A percentile compares a stretch with the other conserved stretches of the same genome.
Conservation (phyloP, 2,329 filamentous ascomycete genomes). For the Neophaeococcomyces mojaviensis region DNA sequence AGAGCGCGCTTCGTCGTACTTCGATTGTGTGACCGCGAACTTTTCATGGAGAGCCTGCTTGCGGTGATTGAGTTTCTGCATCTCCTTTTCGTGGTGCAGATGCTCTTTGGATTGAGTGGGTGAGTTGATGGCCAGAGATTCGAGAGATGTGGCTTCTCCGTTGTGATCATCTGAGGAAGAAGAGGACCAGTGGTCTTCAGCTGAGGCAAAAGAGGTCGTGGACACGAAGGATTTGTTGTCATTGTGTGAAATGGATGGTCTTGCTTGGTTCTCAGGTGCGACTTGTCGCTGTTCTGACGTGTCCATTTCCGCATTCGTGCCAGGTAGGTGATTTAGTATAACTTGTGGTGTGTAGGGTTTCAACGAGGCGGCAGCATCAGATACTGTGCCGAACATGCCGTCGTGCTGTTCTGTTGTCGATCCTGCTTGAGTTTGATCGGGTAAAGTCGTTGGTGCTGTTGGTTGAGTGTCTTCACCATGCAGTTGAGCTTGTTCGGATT, state of each 20-base stretch:
- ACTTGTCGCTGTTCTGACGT: background rate
- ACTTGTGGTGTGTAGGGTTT: conserved; percentile 46
- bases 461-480: background rate
- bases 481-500: background rate
- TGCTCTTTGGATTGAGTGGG: conserved; percentile 26
- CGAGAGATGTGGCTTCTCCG: conserved; percentile 12
- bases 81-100: conserved; percentile 35
- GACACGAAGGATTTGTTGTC: conserved; percentile 23
- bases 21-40: conserved; percentile 29
- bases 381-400: conserved; percentile 10
- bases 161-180: conserved; percentile 8
- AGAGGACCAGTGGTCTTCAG: conserved; percentile 24
- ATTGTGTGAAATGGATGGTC: conserved; percentile 3
- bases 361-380: conserved; percentile 34
- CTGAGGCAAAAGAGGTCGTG: conserved; percentile 25
- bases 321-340: conserved; percentile 43
- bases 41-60: conserved; percentile 33
- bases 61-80: conserved; percentile 35
- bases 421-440: background rate
- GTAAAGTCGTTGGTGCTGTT: background rate
- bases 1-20: conserved; percentile 15
- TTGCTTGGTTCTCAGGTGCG: background rate
- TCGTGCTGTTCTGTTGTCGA: background rate
- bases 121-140: conserved; percentile 22
- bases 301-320: background rate